A percentile compares a stretch with the other conserved stretches of the same genome.
These are phyloP conservation scores for Stylonectria norvegica DNA, from an alignment of 2,329 filamentous ascomycete genomes.

Conservation along the genomic window DNA sequence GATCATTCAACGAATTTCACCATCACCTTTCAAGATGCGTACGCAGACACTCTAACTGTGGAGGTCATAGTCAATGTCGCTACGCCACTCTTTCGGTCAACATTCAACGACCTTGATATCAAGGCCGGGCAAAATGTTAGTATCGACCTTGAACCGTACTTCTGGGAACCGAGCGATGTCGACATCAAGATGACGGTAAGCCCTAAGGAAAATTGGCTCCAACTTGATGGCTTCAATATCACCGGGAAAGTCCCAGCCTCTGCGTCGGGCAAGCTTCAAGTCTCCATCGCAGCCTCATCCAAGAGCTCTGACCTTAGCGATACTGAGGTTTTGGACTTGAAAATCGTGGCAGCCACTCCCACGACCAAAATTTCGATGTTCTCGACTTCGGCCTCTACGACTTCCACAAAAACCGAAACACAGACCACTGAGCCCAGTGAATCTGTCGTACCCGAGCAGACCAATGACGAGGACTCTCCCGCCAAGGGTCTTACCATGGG, in stretches of 20 bases:
- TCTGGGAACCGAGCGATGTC: constrained; percentile 39
- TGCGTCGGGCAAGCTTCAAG: constrained; percentile 29
- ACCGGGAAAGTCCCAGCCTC: constrained; percentile 40
- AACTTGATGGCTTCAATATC: constrained; percentile 36
- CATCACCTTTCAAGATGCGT: constrained; percentile 56
- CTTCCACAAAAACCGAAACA: constrained; percentile 12
- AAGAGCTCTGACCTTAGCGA: constrained; percentile 34
- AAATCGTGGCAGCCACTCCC: constrained; percentile 29
- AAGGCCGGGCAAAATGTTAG: constrained; percentile 40
- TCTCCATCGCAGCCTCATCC: constrained; percentile 33
- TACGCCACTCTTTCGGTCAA: constrained; percentile 39
- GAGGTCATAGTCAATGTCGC: constrained; percentile 42
- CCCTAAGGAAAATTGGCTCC: constrained; percentile 44
- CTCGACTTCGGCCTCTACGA: constrained; percentile 21
- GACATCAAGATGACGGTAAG: constrained; percentile 34
- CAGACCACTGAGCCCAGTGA: constrained; percentile 18
- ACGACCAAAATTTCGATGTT: constrained; percentile 18
- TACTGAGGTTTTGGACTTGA: constrained; percentile 37
- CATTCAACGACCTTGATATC: constrained; percentile 38
- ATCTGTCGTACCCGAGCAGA: constrained; percentile 13
- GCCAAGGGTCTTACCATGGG: constrained; percentile 28
- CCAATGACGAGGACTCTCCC: constrained; percentile 11
- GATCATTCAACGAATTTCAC: constrained; percentile 61
- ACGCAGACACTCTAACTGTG: constrained; percentile 56
- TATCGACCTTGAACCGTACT: constrained; percentile 42